Evolutionary conservation across 2,329 filamentous ascomycete genomes (phyloP).

Genomic region (Fusarium armeniacum): DNA sequence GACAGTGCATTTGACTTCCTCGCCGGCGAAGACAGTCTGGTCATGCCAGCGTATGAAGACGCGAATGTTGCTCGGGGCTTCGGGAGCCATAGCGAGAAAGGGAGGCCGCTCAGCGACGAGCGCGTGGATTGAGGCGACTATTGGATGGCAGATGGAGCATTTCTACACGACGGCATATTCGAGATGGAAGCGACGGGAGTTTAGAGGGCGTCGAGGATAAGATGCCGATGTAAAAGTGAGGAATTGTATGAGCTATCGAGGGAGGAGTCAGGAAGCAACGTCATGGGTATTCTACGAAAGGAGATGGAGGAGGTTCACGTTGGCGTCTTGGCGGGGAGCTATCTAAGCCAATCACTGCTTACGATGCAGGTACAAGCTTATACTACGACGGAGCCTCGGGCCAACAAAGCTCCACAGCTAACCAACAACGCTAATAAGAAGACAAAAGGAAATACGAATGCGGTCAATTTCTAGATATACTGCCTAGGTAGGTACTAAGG

Average conservation of each 20-base stretch:
- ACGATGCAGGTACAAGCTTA: constrained; percentile 41
- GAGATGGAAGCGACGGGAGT: constrained; percentile 15
- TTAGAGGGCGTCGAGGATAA: constrained; percentile 11
- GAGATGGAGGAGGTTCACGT: constrained; percentile 50
- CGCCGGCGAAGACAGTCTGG: constrained; percentile 94
- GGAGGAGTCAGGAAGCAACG: constrained; percentile 47
- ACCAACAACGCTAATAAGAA: constrained; percentile 20
- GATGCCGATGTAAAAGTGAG: constrained; percentile 33
- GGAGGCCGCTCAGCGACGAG: constrained; percentile 51
- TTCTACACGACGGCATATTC: constrained; percentile 46
- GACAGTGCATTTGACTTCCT: constrained; percentile 95
- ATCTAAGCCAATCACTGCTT: constrained; percentile 41
- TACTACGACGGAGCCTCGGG: constrained; percentile 31
- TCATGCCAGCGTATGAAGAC: constrained; percentile 97
- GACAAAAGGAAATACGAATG: constrained; percentile 16
- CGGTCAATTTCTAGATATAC: neutral
- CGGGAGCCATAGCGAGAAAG: constrained; percentile 62
- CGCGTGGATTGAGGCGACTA: constrained; percentile 48
- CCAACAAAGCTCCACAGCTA: constrained; percentile 26
- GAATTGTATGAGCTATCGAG: constrained; percentile 37
- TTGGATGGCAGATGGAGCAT: constrained; percentile 51
- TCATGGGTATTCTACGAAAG: constrained; percentile 50
- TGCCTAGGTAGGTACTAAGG: neutral
- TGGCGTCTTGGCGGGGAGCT: constrained; percentile 47
- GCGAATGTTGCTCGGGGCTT: constrained; percentile 78